A percentile compares a stretch with the other conserved stretches of the same genome.
These are phyloP conservation scores for Botryotinia convoluta DNA, from an alignment of 2,329 filamentous ascomycete genomes.

Conservation along the genomic window DNA sequence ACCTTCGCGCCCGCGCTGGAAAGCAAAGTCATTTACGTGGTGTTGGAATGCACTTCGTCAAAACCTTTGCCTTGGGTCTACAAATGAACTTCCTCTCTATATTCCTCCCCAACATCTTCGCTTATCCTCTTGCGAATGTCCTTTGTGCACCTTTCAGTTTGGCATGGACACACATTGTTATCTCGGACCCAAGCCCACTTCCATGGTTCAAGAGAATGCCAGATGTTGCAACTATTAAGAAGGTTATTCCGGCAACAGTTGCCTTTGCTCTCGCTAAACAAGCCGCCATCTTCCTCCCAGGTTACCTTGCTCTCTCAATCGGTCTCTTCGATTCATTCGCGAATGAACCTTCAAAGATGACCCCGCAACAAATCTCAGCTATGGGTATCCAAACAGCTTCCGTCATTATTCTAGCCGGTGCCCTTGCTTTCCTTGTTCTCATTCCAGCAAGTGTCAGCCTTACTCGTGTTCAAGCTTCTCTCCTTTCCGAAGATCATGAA, in stretches of 20 bases:
- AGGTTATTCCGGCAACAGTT: slow-evolving; percentile 66
- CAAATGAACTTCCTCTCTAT: slow-evolving; percentile 42
- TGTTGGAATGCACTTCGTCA: slow-evolving; percentile 50
- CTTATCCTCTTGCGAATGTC: slow-evolving; percentile 57
- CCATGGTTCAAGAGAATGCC: slow-evolving; percentile 65
- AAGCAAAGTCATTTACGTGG: slow-evolving; percentile 69
- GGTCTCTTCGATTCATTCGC: slow-evolving; percentile 41
- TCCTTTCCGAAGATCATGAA: slow-evolving; percentile 77
- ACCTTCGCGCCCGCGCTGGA: slow-evolving; percentile 63
- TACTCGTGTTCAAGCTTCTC: slow-evolving; percentile 80
- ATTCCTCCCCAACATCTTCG: slow-evolving; percentile 44
- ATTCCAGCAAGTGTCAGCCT: slow-evolving; percentile 76
- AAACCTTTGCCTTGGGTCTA: slow-evolving; percentile 41
- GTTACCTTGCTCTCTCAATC: slow-evolving; percentile 41
- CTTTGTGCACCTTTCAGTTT: slow-evolving; percentile 66
- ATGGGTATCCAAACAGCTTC: slow-evolving; percentile 46
- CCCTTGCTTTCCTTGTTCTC: slow-evolving; percentile 60
- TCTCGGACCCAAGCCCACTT: slow-evolving; percentile 64
- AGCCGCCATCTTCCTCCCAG: slow-evolving; percentile 48
- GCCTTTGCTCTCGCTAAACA: slow-evolving; percentile 59
- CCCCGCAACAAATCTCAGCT: slow-evolving; percentile 37
- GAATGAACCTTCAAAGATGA: slow-evolving; percentile 24
- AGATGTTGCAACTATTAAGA: slow-evolving; percentile 61
- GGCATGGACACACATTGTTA: slow-evolving; percentile 83
- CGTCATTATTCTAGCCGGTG: slow-evolving; percentile 47